Base-by-base conservation (phyloP, 164 flowering plant species). In the Kingdonia uniflora region DNA sequence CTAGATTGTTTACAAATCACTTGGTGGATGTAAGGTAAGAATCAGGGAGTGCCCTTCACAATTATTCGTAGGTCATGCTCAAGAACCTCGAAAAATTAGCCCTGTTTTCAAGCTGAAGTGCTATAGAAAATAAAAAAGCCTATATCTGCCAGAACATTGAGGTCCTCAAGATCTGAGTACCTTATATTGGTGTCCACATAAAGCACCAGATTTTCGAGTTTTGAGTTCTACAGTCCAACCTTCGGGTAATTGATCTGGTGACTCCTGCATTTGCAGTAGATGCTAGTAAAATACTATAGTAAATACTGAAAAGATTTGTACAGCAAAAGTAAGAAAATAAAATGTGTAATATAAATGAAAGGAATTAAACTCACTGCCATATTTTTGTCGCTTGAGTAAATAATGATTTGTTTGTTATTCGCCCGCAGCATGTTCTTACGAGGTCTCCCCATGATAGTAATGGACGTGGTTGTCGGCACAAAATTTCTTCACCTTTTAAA, bases 171-270 rank as follows among this genome's bases (percentile, higher is more conserved):
- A 8, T 3, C 8, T 8, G 35, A 6, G 16, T 67, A 81, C 83
- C 87, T 76, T 78, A 54, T 70, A 68, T 19, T 4, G 12, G 7
- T 33, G 16, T 59, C 79, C 80, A 26, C 19, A 19, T 5, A 5
- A 19, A 11, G 48, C 1, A 46, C 81, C 78, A 55, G 67, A 60
- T 23, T 63, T 61, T 51, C 71, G 49, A 17, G 42, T 52, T 75
- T 37, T 78, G 42, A 50, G 5, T 46, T 76, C 76, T 63, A 70
- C 43, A 15, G 13, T 58, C 83, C 87, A 81, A 20, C 81, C 81
- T 23, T 58, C 8, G 17, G 87, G 87, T 45, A 81, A 70, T 75
- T 71, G 68, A 11, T 69, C 59, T n/a, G 68, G 64, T 38, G 25
- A 54, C 11, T 62, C 68, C 42, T 57, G 25, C 37, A 41, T 49